Conservation (phyloP, 441 rosid species). For the Jatropha multifida region DNA sequence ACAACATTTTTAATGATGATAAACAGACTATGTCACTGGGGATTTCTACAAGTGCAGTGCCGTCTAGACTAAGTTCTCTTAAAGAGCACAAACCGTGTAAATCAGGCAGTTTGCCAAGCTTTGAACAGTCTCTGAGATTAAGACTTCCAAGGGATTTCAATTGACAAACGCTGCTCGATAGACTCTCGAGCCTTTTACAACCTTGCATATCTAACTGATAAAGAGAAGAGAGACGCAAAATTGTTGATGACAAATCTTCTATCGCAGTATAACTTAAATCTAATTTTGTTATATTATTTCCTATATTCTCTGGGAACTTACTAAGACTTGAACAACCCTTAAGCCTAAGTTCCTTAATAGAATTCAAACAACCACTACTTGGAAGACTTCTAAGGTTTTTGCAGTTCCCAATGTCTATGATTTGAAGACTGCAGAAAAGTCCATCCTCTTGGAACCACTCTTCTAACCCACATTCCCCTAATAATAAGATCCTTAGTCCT, state of each 20-base stretch:
- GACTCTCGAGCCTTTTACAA: neutral
- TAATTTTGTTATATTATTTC: neutral
- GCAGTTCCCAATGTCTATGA: neutral
- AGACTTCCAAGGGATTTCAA: too few species aligned
- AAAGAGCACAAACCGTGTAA: neutral
- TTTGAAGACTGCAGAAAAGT: neutral
- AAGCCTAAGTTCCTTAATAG: neutral
- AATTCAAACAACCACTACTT: neutral
- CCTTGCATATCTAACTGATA: neutral
- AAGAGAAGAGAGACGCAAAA: neutral
- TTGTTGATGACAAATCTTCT: too few species aligned
- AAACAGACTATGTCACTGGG: neutral
- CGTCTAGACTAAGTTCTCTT: neutral
- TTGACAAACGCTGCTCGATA: neutral
- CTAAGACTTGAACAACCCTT: neutral
- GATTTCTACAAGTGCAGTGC: neutral
- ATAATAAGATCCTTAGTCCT: neutral
- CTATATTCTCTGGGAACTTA: neutral
- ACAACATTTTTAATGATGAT: neutral
- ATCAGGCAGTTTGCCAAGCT: neutral
- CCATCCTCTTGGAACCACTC: neutral
- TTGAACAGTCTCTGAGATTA: neutral
- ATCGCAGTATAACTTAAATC: too few species aligned
- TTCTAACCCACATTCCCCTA: neutral
- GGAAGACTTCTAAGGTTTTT: neutral